Evolutionary conservation across 2,329 filamentous ascomycete species (phyloP), one percentile per base, ranked within the genome.

Genomic region (Colletotrichum trifolii): DNA sequence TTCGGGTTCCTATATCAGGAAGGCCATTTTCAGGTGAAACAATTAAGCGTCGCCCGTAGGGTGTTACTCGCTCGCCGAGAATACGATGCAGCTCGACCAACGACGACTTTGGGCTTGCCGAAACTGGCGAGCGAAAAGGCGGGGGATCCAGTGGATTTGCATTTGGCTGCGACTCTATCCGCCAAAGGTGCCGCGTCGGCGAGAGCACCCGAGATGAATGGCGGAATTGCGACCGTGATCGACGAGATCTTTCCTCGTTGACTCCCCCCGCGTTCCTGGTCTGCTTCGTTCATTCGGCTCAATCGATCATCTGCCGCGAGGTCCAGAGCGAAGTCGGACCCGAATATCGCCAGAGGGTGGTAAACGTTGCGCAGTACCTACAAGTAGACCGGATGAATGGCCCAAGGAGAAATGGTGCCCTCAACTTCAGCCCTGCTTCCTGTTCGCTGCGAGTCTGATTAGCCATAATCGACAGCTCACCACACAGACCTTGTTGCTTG

Each of bases 281-380:
- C 49, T 47, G 39, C 43, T 38, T 9, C 50, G 38, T 43, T 25
- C 45, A 38, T 39, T 61, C 57, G 57, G 50, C 39, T 55, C 50
- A 13, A 50, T 40, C 2, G 2, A 35, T 4, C n/a, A 46, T 40
- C 12, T 42, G 50, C 62, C 57, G 57, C 12, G 11, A 40, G 34
- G 10, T 17, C 39, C 42, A 39, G 39, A 65, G 57, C 62, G 57
- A 65, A 55, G 39, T 65, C 62, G 62, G 50, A 46, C 46, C 50
- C 54, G 36, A 47, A 40, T 8, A 15, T 55, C n/a, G n/a, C 42
- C 33, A n/a, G 4, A 33, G 42, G 42, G 49, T 42, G 15, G 40
- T 36, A 10, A 48, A 40, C n/a, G 13, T 13, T 17, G 17, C 17
- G 17, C 17, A 17, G 17, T 17, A 17, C 17, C 17, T 17, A 15